Base-by-base conservation (phyloP, 805 yeast genomes). In the Suhomyces emberorum region DNA sequence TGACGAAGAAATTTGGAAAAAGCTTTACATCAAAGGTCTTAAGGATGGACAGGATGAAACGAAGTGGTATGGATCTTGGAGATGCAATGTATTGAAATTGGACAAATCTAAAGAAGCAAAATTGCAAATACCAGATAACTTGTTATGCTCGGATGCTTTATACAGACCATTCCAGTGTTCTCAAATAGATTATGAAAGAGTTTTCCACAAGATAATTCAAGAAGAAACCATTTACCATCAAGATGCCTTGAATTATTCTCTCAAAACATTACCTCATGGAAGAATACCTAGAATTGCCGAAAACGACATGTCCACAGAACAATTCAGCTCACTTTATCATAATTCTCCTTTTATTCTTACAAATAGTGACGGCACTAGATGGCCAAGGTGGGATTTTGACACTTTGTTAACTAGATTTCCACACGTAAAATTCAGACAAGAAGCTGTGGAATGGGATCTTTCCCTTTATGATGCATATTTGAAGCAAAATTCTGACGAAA, bases 151-250 rank as follows among this genome's bases (percentile, higher is more conserved):
- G 0, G 96, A 88, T 52, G 47, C 76, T n/a, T 57, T 89, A 10
- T 88, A 81, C 55, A 69, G 93, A 34, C 96, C 96, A 3, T 88
- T 75, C 50, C 93, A 86, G 51, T 81, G 93, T 44, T 71, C 95
- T 1, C 83, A 81, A 44, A 68, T 86, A 14, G 72, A 83, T 51
- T 85, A 84, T 55, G 46, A 54, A 4, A 52, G 58, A 17, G 49
- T 77, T 3, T 76, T 83, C 46, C 54, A 60, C 18, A 68, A 68
- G 25, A 52, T 81, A 3, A 69, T 81, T 4, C 58, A 53, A 1
- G 77, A 74, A 38, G 81, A 77, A 50, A 52, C 52, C 23, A 33
- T 18, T 1, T 56, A 58, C 36, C 61, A 53, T 36, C n/a, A 28
- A n/a, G 57, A 54, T 19, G 37, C 59, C 11, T 48, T 28, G 34